phyloP scores from a whole-genome alignment of 1,284 basidiomycete species.

The Ustilago nuda region DNA sequence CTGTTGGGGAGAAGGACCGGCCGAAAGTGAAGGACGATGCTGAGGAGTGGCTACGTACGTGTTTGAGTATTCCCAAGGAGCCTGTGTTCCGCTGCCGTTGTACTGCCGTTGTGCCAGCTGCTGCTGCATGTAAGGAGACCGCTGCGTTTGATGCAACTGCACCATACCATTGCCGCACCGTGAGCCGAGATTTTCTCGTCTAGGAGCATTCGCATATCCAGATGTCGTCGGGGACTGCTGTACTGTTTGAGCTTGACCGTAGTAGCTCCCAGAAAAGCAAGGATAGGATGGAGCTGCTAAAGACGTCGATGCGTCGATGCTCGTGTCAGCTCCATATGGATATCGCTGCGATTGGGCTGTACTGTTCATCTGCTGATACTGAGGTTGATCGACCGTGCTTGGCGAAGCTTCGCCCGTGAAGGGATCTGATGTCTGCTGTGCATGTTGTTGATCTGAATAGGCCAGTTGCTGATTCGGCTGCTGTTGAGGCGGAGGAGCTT shows the following conservation, averaged over 20 bases:
- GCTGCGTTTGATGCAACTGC: conserved; percentile 10
- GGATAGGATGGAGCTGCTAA: background rate
- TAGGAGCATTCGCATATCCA: background rate
- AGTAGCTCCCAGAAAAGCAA: background rate
- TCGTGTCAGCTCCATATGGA: conserved; percentile 9
- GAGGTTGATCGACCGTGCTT: conserved; percentile 1
- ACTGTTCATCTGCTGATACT: conserved; percentile 5
- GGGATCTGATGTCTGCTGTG: conserved; percentile 14
- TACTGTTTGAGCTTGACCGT: background rate
- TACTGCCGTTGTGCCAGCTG: conserved; percentile 17
- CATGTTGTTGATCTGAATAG: conserved; percentile 15
- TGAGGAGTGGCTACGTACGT: conserved; percentile 6
- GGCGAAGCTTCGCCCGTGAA: conserved; percentile 6
- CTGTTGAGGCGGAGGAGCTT: conserved; percentile 18
- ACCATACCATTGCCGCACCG: conserved; percentile 1
- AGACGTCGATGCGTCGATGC: background rate
- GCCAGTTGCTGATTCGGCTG: conserved; percentile 2
- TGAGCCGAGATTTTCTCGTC: conserved; percentile 4
- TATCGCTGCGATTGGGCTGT: conserved; percentile 7
- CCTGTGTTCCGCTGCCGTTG: background rate
- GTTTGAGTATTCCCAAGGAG: conserved; percentile 8
- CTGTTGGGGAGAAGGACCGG: conserved; percentile 14
- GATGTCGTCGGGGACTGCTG: conserved; percentile 13
- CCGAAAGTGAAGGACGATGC: conserved; percentile 8
- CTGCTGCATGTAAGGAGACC: conserved; percentile 4